Evolutionary conservation across 2,329 filamentous ascomycete genomes (phyloP).

Genomic region (Paecilomyces sp.): DNA sequence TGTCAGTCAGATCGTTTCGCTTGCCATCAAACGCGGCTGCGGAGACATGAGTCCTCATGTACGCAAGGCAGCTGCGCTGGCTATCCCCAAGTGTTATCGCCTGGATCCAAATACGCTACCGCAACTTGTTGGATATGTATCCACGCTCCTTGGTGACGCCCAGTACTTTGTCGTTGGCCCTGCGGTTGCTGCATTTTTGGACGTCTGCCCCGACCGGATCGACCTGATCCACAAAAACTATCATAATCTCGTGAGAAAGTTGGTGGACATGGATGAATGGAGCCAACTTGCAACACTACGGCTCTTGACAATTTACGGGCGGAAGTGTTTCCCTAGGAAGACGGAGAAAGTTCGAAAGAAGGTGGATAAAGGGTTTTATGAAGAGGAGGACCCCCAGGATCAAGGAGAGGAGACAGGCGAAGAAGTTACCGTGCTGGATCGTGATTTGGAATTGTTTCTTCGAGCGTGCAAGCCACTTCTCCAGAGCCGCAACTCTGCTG

Average conservation of each 20-base stretch:
- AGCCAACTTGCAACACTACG: slow-evolving; percentile 77
- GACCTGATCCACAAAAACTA: slow-evolving; percentile 91
- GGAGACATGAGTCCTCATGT: slow-evolving; percentile 94
- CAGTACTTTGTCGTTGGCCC: slow-evolving; percentile 97
- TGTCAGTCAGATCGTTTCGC: slow-evolving; percentile 92
- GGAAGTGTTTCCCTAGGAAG: slow-evolving; percentile 75
- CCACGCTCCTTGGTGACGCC: slow-evolving; percentile 73
- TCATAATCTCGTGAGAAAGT: slow-evolving; percentile 72
- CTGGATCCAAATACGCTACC: slow-evolving; percentile 80
- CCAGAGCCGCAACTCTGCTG: slow-evolving; percentile 86
- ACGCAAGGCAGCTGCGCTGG: slow-evolving; percentile 82
- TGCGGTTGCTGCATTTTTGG: slow-evolving; percentile 80
- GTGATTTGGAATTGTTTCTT: slow-evolving; percentile 75
- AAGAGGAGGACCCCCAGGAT: slow-evolving; percentile 51
- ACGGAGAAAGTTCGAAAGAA: slow-evolving; percentile 52
- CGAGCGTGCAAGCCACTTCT: slow-evolving; percentile 75
- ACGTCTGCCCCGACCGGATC: slow-evolving; percentile 79
- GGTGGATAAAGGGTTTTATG: slow-evolving; percentile 71
- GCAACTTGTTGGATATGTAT: slow-evolving; percentile 75
- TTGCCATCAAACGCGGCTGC: slow-evolving; percentile 89
- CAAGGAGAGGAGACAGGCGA: slow-evolving; percentile 41
- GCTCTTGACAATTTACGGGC: slow-evolving; percentile 75
- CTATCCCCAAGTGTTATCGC: slow-evolving; percentile 92
- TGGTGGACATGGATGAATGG: slow-evolving; percentile 99
- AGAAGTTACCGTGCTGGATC: slow-evolving; percentile 59